Conservation (phyloP, 768 basidiomycete genomes). For the Termitomyces sp. region DNA sequence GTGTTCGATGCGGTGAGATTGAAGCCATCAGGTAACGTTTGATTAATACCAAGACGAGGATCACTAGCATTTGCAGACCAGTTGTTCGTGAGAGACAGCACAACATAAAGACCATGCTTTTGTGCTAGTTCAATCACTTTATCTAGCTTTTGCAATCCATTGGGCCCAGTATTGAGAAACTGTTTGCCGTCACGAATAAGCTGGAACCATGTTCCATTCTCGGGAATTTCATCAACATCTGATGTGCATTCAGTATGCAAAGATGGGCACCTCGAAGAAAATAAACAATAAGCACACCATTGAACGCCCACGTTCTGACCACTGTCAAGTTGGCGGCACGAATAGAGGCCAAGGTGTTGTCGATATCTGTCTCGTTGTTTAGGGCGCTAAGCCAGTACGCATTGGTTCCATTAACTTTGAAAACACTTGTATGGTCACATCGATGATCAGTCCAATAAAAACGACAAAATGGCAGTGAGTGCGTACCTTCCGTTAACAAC, state of each 20-base stretch:
- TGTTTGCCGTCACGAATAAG: slow-evolving; percentile 47
- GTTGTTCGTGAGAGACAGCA: slow-evolving; percentile 57
- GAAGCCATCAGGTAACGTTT: slow-evolving; percentile 30
- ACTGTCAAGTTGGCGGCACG: slow-evolving; percentile 50
- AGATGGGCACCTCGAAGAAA: background rate
- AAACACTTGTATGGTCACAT: slow-evolving; percentile 14
- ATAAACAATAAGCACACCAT: slow-evolving; percentile 36
- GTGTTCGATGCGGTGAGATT: slow-evolving; percentile 32
- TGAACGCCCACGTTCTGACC: slow-evolving; percentile 69
- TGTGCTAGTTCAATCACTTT: slow-evolving; percentile 49
- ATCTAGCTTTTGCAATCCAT: slow-evolving; percentile 61
- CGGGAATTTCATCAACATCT: slow-evolving; percentile 51
- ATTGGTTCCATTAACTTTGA: slow-evolving; percentile 43
- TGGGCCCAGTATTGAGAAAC: slow-evolving; percentile 52
- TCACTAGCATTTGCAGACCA: slow-evolving; percentile 40
- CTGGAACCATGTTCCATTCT: slow-evolving; percentile 62
- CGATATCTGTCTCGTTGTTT: slow-evolving; percentile 51
- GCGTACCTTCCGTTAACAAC: slow-evolving; percentile 48
- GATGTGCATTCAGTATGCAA: background rate
- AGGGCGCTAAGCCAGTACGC: slow-evolving; percentile 62
- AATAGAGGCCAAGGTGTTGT: slow-evolving; percentile 52
- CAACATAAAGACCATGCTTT: slow-evolving; percentile 45
- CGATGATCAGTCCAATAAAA: background rate
- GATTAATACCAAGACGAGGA: background rate
- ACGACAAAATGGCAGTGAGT: background rate